phyloP scores from a whole-genome alignment of 257 asterid species.

The Misopates orontium region DNA sequence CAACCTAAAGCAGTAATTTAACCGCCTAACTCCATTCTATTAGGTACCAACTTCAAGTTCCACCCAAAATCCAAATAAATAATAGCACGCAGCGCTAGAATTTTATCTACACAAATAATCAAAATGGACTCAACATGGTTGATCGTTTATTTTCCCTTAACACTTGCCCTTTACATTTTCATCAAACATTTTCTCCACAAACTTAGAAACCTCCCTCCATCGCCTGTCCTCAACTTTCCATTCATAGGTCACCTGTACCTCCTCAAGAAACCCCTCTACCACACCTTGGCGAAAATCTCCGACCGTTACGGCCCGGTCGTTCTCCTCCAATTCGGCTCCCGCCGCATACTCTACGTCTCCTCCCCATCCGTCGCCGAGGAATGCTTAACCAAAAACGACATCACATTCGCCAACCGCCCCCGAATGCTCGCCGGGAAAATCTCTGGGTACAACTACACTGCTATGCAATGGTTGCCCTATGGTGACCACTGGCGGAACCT shows the following conservation, averaged over 20 bases:
- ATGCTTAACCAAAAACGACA: conserved; percentile 46
- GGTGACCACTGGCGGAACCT: conserved; percentile 59
- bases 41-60: too few species aligned
- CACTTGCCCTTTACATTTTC: too few species aligned
- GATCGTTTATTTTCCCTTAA: too few species aligned
- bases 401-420: conserved; percentile 53
- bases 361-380: conserved; percentile 52
- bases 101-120: too few species aligned
- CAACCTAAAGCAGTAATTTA: too few species aligned
- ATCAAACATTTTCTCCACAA: too few species aligned
- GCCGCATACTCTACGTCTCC: conserved; percentile 50
- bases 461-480: conserved; percentile 39
- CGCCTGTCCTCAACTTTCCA: too few species aligned
- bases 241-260: conserved; percentile 76
- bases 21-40: too few species aligned
- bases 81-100: too few species aligned
- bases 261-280: conserved; percentile 42
- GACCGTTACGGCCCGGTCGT: conserved; percentile 38
- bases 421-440: conserved; percentile 41
- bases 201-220: too few species aligned
- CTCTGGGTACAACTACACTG: conserved; percentile 39
- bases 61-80: too few species aligned
- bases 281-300: conserved; percentile 41
- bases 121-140: too few species aligned
- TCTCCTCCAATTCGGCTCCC: conserved; percentile 48